These are phyloP conservation scores for Wallacemonas sp. DNA, from an alignment of 208 protist genomes.

Conservation along the genomic window DNA sequence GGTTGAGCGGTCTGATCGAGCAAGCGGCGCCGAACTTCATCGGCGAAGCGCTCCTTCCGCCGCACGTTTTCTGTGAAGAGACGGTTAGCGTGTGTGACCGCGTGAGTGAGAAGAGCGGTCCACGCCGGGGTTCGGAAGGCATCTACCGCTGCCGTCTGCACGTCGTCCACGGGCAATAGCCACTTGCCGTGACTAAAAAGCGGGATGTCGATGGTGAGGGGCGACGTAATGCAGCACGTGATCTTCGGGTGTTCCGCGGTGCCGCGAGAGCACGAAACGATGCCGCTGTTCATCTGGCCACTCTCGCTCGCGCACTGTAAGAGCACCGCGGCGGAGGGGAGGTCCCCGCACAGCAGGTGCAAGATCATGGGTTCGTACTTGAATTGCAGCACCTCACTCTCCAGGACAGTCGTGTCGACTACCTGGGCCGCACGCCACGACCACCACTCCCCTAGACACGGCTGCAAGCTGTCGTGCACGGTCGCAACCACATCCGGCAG, in stretches of 20 bases:
- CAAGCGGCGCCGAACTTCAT: constrained; percentile 15
- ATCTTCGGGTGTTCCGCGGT: constrained; percentile 54
- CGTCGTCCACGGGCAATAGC: constrained; percentile 25
- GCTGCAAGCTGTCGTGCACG: constrained; percentile 22
- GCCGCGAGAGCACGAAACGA: constrained; percentile 64
- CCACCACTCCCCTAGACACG: constrained; percentile 39
- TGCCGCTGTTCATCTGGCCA: constrained; percentile 75
- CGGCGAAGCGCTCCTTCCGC: constrained; percentile 42
- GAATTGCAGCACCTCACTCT: constrained; percentile 70
- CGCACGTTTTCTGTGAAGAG: constrained; percentile 63
- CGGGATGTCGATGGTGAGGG: constrained; percentile 59
- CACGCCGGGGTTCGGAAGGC: constrained; percentile 21
- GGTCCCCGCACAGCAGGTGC: constrained; percentile 60
- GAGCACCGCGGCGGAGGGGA: constrained; percentile 51
- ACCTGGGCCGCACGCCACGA: constrained; percentile 33
- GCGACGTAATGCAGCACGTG: constrained; percentile 78
- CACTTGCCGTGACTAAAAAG: constrained; percentile 46
- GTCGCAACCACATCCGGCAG: constrained; percentile 22
- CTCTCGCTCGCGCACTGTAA: constrained; percentile 71
- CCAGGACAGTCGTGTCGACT: constrained; percentile 13
- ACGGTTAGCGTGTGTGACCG: constrained; percentile 43
- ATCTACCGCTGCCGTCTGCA: background rate
- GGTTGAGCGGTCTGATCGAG: too few relatives aligned
- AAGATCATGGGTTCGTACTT: constrained; percentile 90
- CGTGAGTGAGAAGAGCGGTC: constrained; percentile 27